Conservation (phyloP, 176 grass and related monocot species). For the Elymus sibiricus region DNA sequence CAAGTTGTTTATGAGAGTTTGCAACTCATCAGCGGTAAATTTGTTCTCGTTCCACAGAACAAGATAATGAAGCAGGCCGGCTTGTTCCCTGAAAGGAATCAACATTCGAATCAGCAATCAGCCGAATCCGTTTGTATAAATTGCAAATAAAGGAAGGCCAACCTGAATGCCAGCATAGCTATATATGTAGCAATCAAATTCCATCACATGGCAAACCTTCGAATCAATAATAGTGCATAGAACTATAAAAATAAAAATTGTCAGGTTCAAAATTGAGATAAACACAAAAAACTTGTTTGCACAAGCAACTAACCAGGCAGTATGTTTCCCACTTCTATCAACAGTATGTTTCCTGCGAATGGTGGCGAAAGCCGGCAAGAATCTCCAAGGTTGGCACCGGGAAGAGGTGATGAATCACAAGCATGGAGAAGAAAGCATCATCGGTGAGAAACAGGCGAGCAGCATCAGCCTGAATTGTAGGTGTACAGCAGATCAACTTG, state of each 20-base stretch:
- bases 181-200: slow-evolving; percentile 94
- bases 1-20: slow-evolving; percentile 75
- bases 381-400: too few species aligned
- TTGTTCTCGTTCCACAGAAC: slow-evolving; percentile 98
- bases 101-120: slow-evolving; percentile 11
- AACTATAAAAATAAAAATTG: slow-evolving; percentile 6
- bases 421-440: too few species aligned
- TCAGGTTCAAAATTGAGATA: slow-evolving; percentile 12
- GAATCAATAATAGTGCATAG: slow-evolving; percentile 84
- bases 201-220: slow-evolving; percentile 93
- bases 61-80: slow-evolving; percentile 85
- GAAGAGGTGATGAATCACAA: too few species aligned
- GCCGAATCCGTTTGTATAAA: neutral
- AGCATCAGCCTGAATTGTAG: neutral
- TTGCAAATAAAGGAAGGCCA: neutral
- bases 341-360: slow-evolving; percentile 20
- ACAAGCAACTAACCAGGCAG: slow-evolving; percentile 65
- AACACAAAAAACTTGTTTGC: neutral
- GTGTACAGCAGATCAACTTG: slow-evolving; percentile 42
- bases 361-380: too few species aligned
- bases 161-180: slow-evolving; percentile 98
- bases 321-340: slow-evolving; percentile 86
- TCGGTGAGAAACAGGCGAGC: too few species aligned
- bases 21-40: slow-evolving; percentile 81
- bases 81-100: slow-evolving; percentile 70